Percentiles rank a stretch among this genome's conserved stretches.
phyloP scores from a whole-genome alignment of 345 rosid genomes.

The Euphorbia lathyris region DNA sequence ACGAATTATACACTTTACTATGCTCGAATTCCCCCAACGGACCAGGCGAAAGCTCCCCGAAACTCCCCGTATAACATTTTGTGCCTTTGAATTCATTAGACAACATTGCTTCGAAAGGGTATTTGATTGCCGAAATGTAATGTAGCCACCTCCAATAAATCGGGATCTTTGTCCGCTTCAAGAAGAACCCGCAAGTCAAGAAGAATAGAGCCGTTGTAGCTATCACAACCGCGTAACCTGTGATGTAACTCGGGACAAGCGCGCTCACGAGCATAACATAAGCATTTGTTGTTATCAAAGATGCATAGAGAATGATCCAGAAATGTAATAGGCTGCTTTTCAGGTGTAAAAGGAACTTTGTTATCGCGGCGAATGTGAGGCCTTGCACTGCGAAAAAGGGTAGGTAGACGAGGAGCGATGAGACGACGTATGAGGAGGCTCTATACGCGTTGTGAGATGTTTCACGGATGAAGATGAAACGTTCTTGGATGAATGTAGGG shows the following conservation, averaged over 20 bases:
- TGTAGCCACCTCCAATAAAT: constrained; percentile 60
- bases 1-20: constrained; percentile 26
- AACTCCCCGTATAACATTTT: constrained; percentile 33
- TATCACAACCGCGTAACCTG: constrained; percentile 59
- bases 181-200: constrained; percentile 60
- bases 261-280: constrained; percentile 72
- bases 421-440: constrained; percentile 59
- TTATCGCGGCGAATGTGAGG: constrained; percentile 46
- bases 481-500: constrained; percentile 65
- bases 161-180: constrained; percentile 44
- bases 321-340: constrained; percentile 41
- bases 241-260: constrained; percentile 57
- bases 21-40: constrained; percentile 39
- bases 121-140: constrained; percentile 58
- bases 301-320: constrained; percentile 54
- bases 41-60: constrained; percentile 46
- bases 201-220: constrained; percentile 67
- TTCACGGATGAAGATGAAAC: constrained; percentile 67
- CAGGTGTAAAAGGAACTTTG: constrained; percentile 32
- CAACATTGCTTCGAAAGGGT: constrained; percentile 60
- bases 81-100: constrained; percentile 46
- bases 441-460: constrained; percentile 67
- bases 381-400: constrained; percentile 66
- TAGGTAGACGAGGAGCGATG: constrained; percentile 57
- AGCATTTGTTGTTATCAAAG: constrained; percentile 57